A percentile compares a stretch with the other conserved stretches of the same genome.
Conservation (phyloP, 1,284 basidiomycete species). For the Fomitopsis palustris region DNA sequence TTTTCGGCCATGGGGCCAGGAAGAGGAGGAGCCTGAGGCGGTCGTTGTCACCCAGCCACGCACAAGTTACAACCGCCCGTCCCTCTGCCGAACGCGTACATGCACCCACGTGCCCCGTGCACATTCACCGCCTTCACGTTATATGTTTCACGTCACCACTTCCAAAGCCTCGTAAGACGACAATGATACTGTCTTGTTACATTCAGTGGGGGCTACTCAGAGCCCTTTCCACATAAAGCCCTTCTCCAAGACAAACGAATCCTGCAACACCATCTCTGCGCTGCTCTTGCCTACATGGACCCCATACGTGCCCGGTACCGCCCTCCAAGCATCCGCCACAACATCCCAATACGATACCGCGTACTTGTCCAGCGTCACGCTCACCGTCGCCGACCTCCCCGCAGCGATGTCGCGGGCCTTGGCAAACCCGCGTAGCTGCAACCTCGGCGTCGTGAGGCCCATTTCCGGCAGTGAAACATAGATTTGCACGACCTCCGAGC, state of each 20-base stretch:
- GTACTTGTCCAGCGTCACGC: conserved; percentile 54
- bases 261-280: conserved; percentile 37
- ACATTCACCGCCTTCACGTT: too few relatives aligned
- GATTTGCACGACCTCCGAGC: conserved; percentile 67
- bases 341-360: conserved; percentile 57
- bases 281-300: conserved; percentile 48
- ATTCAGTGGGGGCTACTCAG: too few relatives aligned
- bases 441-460: conserved; percentile 50
- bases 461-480: conserved; percentile 59
- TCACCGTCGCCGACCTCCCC: conserved; percentile 37
- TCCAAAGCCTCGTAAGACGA: too few relatives aligned
- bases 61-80: background rate
- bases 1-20: conserved; percentile 68
- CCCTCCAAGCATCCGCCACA: conserved; percentile 38
- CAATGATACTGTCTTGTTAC: too few relatives aligned
- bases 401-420: conserved; percentile 49
- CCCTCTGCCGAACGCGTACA: background rate
- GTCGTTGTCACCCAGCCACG: background rate
- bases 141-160: too few relatives aligned
- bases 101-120: background rate
- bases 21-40: background rate
- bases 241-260: conserved; percentile 34
- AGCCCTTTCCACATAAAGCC: conserved; percentile 48
- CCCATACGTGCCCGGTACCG: conserved; percentile 40
- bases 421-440: conserved; percentile 57